These are phyloP conservation scores for Drechmeria coniospora DNA, from an alignment of 2,329 filamentous ascomycete genomes.

Conservation along the genomic window DNA sequence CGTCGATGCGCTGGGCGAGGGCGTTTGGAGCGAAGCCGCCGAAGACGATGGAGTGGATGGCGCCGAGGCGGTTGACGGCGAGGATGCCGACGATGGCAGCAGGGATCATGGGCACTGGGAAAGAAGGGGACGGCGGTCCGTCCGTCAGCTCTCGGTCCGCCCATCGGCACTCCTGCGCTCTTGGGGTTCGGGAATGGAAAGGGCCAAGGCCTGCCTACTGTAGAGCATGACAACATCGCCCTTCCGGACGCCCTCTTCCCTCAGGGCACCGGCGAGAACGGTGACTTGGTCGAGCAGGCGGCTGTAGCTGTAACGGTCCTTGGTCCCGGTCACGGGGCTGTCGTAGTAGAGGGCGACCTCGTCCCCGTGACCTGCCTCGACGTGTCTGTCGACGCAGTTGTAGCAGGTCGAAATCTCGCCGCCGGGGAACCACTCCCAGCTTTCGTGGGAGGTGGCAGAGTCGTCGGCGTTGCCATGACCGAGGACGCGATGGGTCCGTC, in stretches of 20 bases:
- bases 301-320: constrained; percentile 59
- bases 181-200: too few relatives aligned
- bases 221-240: constrained; percentile 86
- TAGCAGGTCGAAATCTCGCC: constrained; percentile 84
- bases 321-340: constrained; percentile 63
- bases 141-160: too few relatives aligned
- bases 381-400: constrained; percentile 83
- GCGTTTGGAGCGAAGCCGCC: constrained; percentile 75
- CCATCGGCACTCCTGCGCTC: too few relatives aligned
- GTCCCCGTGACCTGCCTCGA: constrained; percentile 61
- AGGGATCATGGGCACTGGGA: constrained; percentile 83
- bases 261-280: constrained; percentile 63
- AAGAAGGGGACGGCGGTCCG: too few relatives aligned
- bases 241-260: constrained; percentile 65
- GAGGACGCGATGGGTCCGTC: constrained; percentile 46
- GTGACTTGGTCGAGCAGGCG: constrained; percentile 69
- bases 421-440: constrained; percentile 83
- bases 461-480: constrained; percentile 39
- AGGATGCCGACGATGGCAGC: constrained; percentile 76
- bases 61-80: constrained; percentile 66
- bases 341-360: constrained; percentile 72
- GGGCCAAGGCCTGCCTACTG: too few relatives aligned
- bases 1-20: constrained; percentile 77
- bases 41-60: constrained; percentile 84
- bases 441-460: constrained; percentile 49